Evolutionary conservation across 164 flowering plant genomes (phyloP).

Genomic region (Dillenia turbinata): DNA sequence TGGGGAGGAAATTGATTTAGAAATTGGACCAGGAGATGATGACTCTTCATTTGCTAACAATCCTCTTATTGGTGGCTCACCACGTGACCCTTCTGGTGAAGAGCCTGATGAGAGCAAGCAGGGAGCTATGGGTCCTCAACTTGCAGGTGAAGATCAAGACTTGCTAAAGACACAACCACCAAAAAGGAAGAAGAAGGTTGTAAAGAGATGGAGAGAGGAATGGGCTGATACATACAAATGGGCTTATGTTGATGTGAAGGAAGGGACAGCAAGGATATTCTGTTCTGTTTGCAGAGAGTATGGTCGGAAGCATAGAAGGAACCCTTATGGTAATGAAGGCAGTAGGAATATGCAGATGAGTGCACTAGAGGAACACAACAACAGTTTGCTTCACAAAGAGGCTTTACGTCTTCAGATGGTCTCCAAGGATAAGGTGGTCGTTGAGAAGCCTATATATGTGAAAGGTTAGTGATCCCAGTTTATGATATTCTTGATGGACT

Average conservation of each 20-base stretch:
- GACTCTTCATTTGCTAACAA: conserved; percentile 72
- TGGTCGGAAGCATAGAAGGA: conserved; percentile 94
- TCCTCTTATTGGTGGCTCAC: conserved; percentile 55
- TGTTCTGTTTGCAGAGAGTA: conserved; percentile 93
- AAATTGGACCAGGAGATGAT: conserved; percentile 91
- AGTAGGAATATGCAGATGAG: conserved; percentile 99
- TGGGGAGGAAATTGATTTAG: conserved; percentile 95
- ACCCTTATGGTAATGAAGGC: conserved; percentile 99
- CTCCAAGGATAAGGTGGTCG: conserved; percentile 84
- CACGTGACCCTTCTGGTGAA: conserved; percentile 58
- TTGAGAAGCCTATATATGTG: conserved; percentile 78
- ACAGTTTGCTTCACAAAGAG: conserved; percentile 97
- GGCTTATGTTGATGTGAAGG: conserved; percentile 94
- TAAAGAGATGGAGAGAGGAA: conserved; percentile 98
- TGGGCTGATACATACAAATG: conserved; percentile 99
- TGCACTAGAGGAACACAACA: conserved; percentile 96
- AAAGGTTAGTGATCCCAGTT: conserved; percentile 53
- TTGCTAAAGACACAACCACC: conserved; percentile 45
- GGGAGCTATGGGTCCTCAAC: conserved; percentile 54
- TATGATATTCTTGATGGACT: not conserved
- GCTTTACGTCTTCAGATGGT: conserved; percentile 96
- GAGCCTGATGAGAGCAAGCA: conserved; percentile 76
- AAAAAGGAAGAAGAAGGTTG: conserved; percentile 95
- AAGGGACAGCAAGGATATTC: conserved; percentile 93
- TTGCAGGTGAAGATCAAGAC: conserved; percentile 63